phyloP scores from a whole-genome alignment of 139 green algal genomes.

The Chlorella sp. region DNA sequence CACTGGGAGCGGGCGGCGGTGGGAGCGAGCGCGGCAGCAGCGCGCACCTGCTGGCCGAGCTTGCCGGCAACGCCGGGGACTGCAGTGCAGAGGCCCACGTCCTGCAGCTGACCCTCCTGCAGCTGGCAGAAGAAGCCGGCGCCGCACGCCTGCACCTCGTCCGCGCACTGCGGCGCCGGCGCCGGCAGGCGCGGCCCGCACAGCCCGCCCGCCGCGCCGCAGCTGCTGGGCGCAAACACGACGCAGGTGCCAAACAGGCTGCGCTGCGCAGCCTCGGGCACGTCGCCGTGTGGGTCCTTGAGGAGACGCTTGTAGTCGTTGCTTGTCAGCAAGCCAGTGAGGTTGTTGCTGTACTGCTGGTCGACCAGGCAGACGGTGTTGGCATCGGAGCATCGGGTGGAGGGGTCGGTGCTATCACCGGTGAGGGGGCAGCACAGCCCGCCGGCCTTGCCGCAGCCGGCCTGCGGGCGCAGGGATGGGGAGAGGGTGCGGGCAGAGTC shows the following conservation, averaged over 20 bases:
- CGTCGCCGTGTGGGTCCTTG: neutral
- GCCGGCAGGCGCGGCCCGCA: neutral
- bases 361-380: conserved; percentile 5
- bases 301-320: neutral
- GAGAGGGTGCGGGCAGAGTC: too few species aligned
- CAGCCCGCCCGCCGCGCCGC: conserved; percentile 7
- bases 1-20: too few species aligned
- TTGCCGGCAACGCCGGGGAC: conserved; percentile 1
- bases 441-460: neutral
- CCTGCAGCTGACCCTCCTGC: conserved; percentile 8
- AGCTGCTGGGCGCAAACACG: neutral
- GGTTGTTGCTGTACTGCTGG: neutral
- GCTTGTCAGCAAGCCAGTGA: conserved; percentile 2
- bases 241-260: conserved; percentile 1
- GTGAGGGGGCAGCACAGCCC: conserved; percentile 17
- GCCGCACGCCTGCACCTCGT: neutral
- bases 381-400: neutral
- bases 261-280: neutral
- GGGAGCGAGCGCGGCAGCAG: too few species aligned
- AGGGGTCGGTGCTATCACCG: neutral
- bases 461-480: neutral
- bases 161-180: conserved; percentile 1
- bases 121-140: conserved; percentile 7
- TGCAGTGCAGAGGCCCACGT: conserved; percentile 1
- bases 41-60: too few species aligned